Percentiles rank a stretch among this genome's conserved stretches.
Evolutionary conservation across 805 yeast genomes (phyloP).

Genomic region (Komagataella pseudopastoris): DNA sequence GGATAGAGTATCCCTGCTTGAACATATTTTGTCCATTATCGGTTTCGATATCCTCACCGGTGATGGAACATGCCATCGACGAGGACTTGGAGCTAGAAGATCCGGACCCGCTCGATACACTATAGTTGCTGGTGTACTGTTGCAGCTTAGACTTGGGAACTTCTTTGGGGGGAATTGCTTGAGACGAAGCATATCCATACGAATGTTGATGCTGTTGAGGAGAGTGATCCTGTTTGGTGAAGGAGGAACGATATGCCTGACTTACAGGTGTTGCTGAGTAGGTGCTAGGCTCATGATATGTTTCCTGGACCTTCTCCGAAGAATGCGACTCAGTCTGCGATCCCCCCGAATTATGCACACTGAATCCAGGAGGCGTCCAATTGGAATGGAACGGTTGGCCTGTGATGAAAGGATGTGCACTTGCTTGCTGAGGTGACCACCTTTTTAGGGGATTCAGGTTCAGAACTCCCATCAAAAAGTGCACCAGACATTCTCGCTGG

Average conservation of each 20-base stretch:
- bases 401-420: constrained; percentile 80
- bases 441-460: constrained; percentile 86
- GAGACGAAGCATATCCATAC: background rate
- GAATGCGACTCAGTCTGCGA: background rate
- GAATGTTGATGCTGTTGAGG: background rate
- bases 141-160: background rate
- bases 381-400: constrained; percentile 37
- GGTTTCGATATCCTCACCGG: background rate
- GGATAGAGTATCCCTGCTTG: background rate
- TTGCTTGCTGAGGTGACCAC: constrained; percentile 95
- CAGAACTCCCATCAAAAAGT: constrained; percentile 66
- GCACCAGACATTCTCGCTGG: constrained; percentile 59
- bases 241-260: background rate
- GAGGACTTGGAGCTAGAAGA: background rate
- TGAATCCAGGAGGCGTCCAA: constrained; percentile 33
- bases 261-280: background rate
- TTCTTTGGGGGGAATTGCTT: background rate
- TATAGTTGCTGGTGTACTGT: background rate
- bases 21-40: background rate
- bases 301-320: background rate
- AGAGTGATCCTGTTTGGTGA: background rate
- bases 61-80: background rate
- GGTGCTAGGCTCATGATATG: background rate
- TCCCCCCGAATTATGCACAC: background rate
- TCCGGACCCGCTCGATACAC: background rate